Evolutionary conservation across 768 basidiomycete genomes (phyloP), one percentile per base, ranked within the genome.

Genomic region (Tephrocybe rancida): DNA sequence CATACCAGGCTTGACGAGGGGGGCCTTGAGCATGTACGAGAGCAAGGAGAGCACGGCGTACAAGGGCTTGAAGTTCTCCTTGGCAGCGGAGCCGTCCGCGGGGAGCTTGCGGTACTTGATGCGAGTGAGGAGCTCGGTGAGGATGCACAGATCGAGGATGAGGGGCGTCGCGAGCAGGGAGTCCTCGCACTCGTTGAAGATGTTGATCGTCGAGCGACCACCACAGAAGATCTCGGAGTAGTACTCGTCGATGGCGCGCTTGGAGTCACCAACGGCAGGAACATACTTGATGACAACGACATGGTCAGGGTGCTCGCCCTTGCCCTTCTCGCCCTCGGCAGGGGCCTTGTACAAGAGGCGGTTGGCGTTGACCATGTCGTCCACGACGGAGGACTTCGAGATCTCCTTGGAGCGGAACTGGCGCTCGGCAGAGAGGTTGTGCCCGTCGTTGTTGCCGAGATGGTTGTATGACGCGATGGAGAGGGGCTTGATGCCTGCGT

Each of bases 341-440:
- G 91, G 83, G 16, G 92, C 87, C 81, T 93, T 95, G 83, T 88
- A 98, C 24, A 98, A 78, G 55, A 98, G 75, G 26, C 83, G 78
- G 75, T 98, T 98, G 38, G 92, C 88, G 52, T 84, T 83, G 50
- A 98, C 96, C 96, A 98, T 98, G 72, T 99, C 96, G 66, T 98
- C 96, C 34, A 97, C 95, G 56, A 98, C 95, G 61, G 86, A 90
- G 62, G 89, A 90, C 85, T 98, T 98, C 79, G 86, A 87, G 73
- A 98, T 98, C 78, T 98, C 96, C 85, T 98, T 98, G 79, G 88
- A 91, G 78, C 87, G 89, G 86, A 98, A 99, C 75, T 98, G 96
- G 56, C 78, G 79, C 69, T 93, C 92, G 5, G 92, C 89, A 48
- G 85, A 88, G 66, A 99, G 76, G 74, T 96, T 97, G 69, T 85